Evolutionary conservation across 129 eudicot species (phyloP).

Genomic region (Chrysanthemum lavandulifolium): DNA sequence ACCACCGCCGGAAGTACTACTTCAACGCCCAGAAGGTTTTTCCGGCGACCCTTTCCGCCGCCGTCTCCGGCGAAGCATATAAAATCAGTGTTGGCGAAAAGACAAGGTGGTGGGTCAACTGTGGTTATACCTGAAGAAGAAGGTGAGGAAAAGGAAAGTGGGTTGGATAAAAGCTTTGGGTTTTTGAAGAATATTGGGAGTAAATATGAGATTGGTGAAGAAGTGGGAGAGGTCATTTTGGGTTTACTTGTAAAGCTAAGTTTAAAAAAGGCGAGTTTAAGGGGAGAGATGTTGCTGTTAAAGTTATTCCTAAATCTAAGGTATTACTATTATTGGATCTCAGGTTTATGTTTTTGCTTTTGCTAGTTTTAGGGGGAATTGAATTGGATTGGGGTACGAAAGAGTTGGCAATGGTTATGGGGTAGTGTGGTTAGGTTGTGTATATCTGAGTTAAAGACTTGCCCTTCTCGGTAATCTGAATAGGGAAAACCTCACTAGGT

Average conservation of each 20-base stretch:
- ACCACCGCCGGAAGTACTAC: constrained; percentile 57
- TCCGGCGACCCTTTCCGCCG: constrained; percentile 77
- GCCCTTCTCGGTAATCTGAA: no score
- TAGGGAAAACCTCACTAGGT: background rate
- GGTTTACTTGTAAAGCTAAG: constrained; percentile 75
- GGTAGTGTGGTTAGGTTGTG: no score
- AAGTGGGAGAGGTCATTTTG: constrained; percentile 96
- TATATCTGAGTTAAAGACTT: no score
- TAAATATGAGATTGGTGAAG: constrained; percentile 78
- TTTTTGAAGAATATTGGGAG: constrained; percentile 66
- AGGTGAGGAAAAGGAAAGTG: constrained; percentile 16
- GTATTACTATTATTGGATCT: constrained; percentile 33
- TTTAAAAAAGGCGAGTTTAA: constrained; percentile 78
- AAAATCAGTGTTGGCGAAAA: constrained; percentile 52
- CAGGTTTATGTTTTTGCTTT: background rate
- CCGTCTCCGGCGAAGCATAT: constrained; percentile 98
- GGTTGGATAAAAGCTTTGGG: constrained; percentile 84
- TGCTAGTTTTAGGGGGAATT: background rate
- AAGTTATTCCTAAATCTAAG: constrained; percentile 90
- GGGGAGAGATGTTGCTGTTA: constrained; percentile 89
- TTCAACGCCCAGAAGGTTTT: constrained; percentile 68
- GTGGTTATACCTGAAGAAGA: constrained; percentile 61
- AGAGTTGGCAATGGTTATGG: background rate
- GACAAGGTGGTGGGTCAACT: constrained; percentile 46
- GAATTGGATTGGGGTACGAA: no score